A percentile compares a stretch with the other conserved stretches of the same genome.
These are phyloP conservation scores for Globisporangium heterothallicum DNA, from an alignment of 352 stramenopile species.

Conservation along the genomic window DNA sequence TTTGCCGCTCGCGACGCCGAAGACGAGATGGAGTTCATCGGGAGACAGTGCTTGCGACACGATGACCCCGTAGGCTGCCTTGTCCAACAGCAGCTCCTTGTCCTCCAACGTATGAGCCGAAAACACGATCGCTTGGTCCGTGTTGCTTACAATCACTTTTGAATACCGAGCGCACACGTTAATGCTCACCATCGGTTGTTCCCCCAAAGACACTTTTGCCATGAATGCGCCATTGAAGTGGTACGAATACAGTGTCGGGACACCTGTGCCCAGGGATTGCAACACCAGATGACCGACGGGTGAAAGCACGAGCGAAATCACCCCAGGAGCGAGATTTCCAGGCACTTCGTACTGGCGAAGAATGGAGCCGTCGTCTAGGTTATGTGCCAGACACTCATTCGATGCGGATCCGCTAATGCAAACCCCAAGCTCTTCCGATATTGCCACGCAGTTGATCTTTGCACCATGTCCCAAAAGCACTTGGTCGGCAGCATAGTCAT, in stretches of 20 bases:
- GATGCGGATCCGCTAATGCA: constrained; percentile 63
- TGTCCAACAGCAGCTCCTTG: constrained; percentile 47
- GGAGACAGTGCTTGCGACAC: constrained; percentile 54
- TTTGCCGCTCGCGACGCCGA: constrained; percentile 52
- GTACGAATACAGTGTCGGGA: constrained; percentile 57
- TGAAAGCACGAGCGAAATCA: constrained; percentile 58
- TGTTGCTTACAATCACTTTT: constrained; percentile 68
- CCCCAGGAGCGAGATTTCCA: constrained; percentile 34
- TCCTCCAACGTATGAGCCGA: constrained; percentile 43
- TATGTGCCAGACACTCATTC: constrained; percentile 67
- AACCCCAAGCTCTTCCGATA: constrained; percentile 68
- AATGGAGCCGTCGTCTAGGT: constrained; percentile 62
- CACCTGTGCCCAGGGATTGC: constrained; percentile 59
- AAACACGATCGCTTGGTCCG: constrained; percentile 31
- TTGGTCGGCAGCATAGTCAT: constrained; percentile 73
- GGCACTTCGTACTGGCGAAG: constrained; percentile 45
- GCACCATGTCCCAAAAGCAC: constrained; percentile 66
- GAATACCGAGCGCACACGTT: constrained; percentile 58
- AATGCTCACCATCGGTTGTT: constrained; percentile 39
- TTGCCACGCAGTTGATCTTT: constrained; percentile 52
- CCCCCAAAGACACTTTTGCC: constrained; percentile 29
- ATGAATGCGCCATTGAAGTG: constrained; percentile 68
- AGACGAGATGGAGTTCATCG: constrained; percentile 70
- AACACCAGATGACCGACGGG: constrained; percentile 60
- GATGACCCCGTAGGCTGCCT: constrained; percentile 42